phyloP scores from a whole-genome alignment of 2,329 filamentous ascomycete species.

The Pseudogymnoascus sp. region DNA sequence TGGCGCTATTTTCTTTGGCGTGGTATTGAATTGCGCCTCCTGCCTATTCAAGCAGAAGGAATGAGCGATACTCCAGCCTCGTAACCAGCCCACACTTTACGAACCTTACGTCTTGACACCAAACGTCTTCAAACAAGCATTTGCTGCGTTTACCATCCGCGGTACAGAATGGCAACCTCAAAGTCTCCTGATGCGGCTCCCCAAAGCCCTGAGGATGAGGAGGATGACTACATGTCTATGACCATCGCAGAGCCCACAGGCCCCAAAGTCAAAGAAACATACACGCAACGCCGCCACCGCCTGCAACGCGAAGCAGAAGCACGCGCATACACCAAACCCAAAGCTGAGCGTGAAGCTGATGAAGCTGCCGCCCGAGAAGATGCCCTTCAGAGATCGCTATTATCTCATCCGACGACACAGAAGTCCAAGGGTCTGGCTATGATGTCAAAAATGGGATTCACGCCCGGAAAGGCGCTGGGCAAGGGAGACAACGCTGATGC shows the following conservation, averaged over 20 bases:
- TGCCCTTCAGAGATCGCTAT: slow-evolving; percentile 66
- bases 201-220: slow-evolving; percentile 40
- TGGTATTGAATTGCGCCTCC: neutral
- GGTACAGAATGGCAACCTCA: neutral
- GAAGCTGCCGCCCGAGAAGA: slow-evolving; percentile 66
- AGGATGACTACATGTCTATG: slow-evolving; percentile 98
- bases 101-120: neutral
- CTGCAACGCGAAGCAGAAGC: slow-evolving; percentile 57
- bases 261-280: slow-evolving; percentile 49
- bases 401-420: slow-evolving; percentile 48
- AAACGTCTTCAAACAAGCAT: neutral
- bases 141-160: neutral
- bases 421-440: slow-evolving; percentile 86
- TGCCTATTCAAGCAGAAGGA: neutral
- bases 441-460: slow-evolving; percentile 96
- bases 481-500: slow-evolving; percentile 41
- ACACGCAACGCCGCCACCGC: slow-evolving; percentile 45
- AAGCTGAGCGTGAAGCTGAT: slow-evolving; percentile 72
- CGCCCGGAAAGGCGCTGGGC: slow-evolving; percentile 67
- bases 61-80: neutral
- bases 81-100: neutral
- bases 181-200: neutral
- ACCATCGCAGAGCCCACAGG: slow-evolving; percentile 62
- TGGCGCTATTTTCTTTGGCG: neutral
- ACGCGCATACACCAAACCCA: slow-evolving; percentile 66